Base-by-base conservation (phyloP, 192 early-diverging fungal genomes). In the Backusella tarrabulga region DNA sequence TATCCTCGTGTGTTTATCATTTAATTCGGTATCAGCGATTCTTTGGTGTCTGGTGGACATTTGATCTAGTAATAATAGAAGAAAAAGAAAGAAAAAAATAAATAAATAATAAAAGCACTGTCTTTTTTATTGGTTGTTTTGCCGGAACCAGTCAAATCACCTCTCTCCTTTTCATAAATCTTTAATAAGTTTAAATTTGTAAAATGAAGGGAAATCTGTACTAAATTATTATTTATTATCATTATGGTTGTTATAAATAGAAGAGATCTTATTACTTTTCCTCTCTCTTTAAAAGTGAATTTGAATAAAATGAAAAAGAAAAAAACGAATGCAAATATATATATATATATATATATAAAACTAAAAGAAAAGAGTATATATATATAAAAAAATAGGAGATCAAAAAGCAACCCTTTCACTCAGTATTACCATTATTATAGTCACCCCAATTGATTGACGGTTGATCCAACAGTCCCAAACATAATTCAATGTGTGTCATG, bases 1-100 rank as follows among this genome's bases (percentile, higher is more conserved):
- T 54, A 93, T 88, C 72, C 85, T 88, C 3, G 90, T 80, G 78
- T 95, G 90, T 63, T 90, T 87, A 41, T 94, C 91, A 75, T 91
- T 93, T 68, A 86, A 82, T n/a, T 82, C 80, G 83, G 90, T 92
- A 79, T 93, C 89, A 60, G 87, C 83, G 34, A 90, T 83, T 69
- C 93, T 88, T 75, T 86, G 83, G 36, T 81, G 79, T 38, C 93
- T 84, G 23, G 93, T 94, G 7, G 86, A 86, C 88, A 90, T 90
- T 38, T 54, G 19, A 11, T 56, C 3, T 50, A 21, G 21, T 56
- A 8, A 54, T 26, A 21, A 60, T n/a, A 9, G 52, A 60, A 19
- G 21, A 23, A 26, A 60, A 8, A 60, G 9, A 3, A 11, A 60
- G 6, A 50, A 19, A 6, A 17, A 50, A 14, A 17, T 11, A 11